Conservation (phyloP, 371 early-diverging fungal species). For the Mucor piriformis region DNA sequence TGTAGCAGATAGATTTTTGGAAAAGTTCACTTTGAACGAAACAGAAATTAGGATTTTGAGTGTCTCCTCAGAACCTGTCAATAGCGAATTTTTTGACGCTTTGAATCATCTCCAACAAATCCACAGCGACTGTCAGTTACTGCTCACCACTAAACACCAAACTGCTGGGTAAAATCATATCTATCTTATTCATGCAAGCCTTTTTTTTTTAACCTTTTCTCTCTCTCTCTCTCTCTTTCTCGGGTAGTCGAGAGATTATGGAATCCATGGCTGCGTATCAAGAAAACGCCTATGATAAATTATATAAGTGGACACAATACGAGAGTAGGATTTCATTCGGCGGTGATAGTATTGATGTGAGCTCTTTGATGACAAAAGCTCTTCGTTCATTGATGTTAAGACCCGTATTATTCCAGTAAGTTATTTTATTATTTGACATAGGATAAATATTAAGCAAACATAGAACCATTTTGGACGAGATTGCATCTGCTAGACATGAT, state of each 20-base stretch:
- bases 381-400: slow-evolving; percentile 71
- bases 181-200: no score
- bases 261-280: slow-evolving; percentile 71
- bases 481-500: slow-evolving; percentile 72
- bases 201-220: neutral
- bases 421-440: neutral
- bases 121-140: slow-evolving; percentile 75
- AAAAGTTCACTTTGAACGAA: slow-evolving; percentile 72
- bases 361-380: slow-evolving; percentile 67
- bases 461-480: slow-evolving; percentile 71
- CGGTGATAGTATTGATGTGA: slow-evolving; percentile 75
- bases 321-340: slow-evolving; percentile 71
- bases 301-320: slow-evolving; percentile 80
- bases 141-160: slow-evolving; percentile 77
- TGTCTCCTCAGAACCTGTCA: slow-evolving; percentile 54
- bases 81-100: slow-evolving; percentile 72
- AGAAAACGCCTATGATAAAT: slow-evolving; percentile 75
- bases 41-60: slow-evolving; percentile 62
- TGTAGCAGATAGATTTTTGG: slow-evolving; percentile 63
- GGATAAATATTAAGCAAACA: no score
- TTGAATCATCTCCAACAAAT: slow-evolving; percentile 73
- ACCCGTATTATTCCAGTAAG: slow-evolving; percentile 78
- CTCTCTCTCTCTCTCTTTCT: no score
- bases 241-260: slow-evolving; percentile 80
- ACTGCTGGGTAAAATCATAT: slow-evolving; percentile 77